Base-by-base conservation (phyloP, 441 rosid species). In the Erodium texanum region DNA sequence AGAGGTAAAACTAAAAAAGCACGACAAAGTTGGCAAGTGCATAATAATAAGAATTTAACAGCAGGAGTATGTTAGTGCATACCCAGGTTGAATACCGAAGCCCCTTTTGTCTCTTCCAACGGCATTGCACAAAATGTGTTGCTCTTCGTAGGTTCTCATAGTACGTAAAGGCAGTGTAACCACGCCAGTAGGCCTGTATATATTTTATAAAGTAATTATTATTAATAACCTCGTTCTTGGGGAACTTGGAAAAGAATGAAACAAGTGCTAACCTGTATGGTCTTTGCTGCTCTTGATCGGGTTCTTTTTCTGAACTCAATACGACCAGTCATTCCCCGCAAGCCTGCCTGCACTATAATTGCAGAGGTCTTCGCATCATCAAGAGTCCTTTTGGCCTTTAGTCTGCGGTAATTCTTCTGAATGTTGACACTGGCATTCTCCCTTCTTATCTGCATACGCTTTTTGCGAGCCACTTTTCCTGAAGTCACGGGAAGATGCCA, bases 51-150 rank as follows among this genome's bases (percentile, higher is more conserved):
- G 20, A 56, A 56, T 12, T 59, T 61, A 14, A 61, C 8, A 15
- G 16, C 19, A 61, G 18, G 59, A 61, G 23, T 36, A 65, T 34
- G 41, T 41, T 7, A 70, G 16, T 43, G 70, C 89, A 48, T 34
- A 94, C 99, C 99, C 88, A 85, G 87, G 87, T 92, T 73, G 92
- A 94, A 84, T 86, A 85, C 79, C 96, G 78, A 62, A 94, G 99
- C 71, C 85, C 98, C 75, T 66, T 88, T 78, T 76, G 87, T 73
- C 97, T 90, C 71, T 97, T 92, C 99, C 99, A 94, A 77, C 93
- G 81, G 71, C 89, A 84, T 78, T 94, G 99, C 14, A 96, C 71
- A 43, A 86, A 68, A 70, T 88, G 75, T 5, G 80, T 82, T 77
- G 96, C 96, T 79, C 81, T 87, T 82, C 74, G 72, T 70, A 95